Base-by-base conservation (phyloP, 228 moss, liverwort and hornwort genomes). In the Sphagnum fallax region DNA sequence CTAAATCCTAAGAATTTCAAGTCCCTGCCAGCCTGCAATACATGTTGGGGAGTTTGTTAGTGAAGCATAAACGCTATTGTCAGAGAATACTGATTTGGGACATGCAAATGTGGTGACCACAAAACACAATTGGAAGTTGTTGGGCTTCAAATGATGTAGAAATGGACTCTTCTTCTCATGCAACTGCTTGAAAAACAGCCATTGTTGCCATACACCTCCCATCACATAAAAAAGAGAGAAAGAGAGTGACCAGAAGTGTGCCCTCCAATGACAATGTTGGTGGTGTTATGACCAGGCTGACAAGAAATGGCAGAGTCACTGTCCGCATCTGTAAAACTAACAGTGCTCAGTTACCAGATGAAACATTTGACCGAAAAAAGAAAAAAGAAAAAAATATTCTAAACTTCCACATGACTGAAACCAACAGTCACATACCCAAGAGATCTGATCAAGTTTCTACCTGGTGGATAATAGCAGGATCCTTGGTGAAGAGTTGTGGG, bases 181-280 rank as follows among this genome's bases (percentile, higher is more conserved):
- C 32, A 32, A 32, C 32, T 32, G 32, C 32, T 32, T 32, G 32
- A 2, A 2, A 32, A 32, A 32, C 32, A 32, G 32, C 32, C 32
- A 32, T 32, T 12, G 12, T 55, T 55, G 55, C 55, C 55, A 8
- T 55, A 55, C 9, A 55, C 12, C 55, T 8, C 8, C 55, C 55
- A 8, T 12, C 6, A 62, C 13, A 52, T 64, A 51, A 1, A 51
- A 55, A 67, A 14, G 47, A 74, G 48, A 47, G 65, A 49, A 6
- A 48, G 53, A 59, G 52, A 16, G 49, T 8, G 79, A 92, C 92
- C 85, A 95, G 82, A 70, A 92, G 82, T 10, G 95, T 92, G 73
- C 92, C 95, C 74, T 95, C 92, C 69, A 89, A 80, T 4, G 92
- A 85, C 51, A 92, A 86, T 60, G 86, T 89, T 10, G 92, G 81